Percentiles rank a stretch among this genome's conserved stretches.
phyloP scores from a whole-genome alignment of 352 stramenopile species.

The Blastocystis sp. region DNA sequence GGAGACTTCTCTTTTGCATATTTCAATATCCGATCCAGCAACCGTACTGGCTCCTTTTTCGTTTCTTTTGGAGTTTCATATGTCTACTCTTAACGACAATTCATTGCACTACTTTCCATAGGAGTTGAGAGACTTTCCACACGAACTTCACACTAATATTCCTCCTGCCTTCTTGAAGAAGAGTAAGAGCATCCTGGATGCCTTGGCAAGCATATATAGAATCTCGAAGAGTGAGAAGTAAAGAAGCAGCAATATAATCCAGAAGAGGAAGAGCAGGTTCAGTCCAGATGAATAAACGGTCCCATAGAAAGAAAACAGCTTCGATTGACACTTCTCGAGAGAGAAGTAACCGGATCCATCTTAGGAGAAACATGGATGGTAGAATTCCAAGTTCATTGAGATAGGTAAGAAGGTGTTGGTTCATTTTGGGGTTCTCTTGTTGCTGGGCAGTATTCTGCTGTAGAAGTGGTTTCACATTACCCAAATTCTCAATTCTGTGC shows the following conservation, averaged over 20 bases:
- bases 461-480: not conserved
- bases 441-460: not conserved
- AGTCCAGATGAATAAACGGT: not conserved
- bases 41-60: too few relatives aligned
- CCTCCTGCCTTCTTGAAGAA: not conserved
- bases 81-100: too few relatives aligned
- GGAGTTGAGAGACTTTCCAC: not conserved
- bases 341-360: not conserved
- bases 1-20: too few relatives aligned
- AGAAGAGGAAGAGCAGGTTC: not conserved
- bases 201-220: not conserved
- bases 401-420: not conserved
- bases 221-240: not conserved
- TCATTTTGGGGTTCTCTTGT: not conserved
- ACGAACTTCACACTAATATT: not conserved
- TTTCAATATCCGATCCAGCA: too few relatives aligned
- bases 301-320: conserved; percentile 15
- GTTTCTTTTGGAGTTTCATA: too few relatives aligned
- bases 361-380: conserved; percentile 2
- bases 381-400: not conserved
- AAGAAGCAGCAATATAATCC: not conserved
- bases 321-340: not conserved
- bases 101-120: not conserved
- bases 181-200: not conserved
- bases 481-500: not conserved